phyloP scores from a whole-genome alignment of 768 basidiomycete species.

The Tulasnella sp. region DNA sequence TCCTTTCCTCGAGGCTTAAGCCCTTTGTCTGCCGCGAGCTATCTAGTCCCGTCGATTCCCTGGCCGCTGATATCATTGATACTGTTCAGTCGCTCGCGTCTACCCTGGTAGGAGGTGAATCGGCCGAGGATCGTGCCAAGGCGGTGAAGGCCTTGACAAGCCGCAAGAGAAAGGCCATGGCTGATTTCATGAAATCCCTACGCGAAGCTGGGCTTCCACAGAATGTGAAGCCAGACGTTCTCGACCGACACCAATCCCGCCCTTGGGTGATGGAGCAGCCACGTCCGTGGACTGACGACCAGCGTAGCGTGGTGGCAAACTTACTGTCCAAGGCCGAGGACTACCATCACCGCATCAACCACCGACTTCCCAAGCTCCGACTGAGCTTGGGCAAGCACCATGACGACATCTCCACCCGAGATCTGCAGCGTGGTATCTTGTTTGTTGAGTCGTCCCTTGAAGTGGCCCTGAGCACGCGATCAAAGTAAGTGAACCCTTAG shows the following conservation, averaged over 20 bases:
- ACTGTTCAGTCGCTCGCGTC: slow-evolving; percentile 46
- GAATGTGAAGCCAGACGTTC: slow-evolving; percentile 59
- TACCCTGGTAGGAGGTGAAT: slow-evolving; percentile 31
- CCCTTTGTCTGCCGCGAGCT: neutral
- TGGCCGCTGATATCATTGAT: slow-evolving; percentile 53
- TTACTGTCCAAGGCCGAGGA: slow-evolving; percentile 39
- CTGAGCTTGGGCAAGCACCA: slow-evolving; percentile 58
- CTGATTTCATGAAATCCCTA: slow-evolving; percentile 82
- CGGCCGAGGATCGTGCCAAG: slow-evolving; percentile 42
- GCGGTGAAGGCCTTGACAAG: slow-evolving; percentile 56
- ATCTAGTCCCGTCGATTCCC: slow-evolving; percentile 35
- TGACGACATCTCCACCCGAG: slow-evolving; percentile 72
- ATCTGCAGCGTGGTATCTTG: slow-evolving; percentile 67
- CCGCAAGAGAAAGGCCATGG: slow-evolving; percentile 83
- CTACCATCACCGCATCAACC: slow-evolving; percentile 56
- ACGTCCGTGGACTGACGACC: slow-evolving; percentile 22
- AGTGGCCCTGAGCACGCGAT: slow-evolving; percentile 50
- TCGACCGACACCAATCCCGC: slow-evolving; percentile 43
- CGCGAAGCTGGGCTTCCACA: slow-evolving; percentile 65
- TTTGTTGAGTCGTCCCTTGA: slow-evolving; percentile 71
- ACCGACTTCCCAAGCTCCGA: slow-evolving; percentile 56
- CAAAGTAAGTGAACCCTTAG: slow-evolving; percentile 39
- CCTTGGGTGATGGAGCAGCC: slow-evolving; percentile 55
- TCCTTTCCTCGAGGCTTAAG: neutral
- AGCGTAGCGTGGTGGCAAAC: neutral